Conservation (phyloP, 257 asterid genomes). For the Lycium ferocissimum region DNA sequence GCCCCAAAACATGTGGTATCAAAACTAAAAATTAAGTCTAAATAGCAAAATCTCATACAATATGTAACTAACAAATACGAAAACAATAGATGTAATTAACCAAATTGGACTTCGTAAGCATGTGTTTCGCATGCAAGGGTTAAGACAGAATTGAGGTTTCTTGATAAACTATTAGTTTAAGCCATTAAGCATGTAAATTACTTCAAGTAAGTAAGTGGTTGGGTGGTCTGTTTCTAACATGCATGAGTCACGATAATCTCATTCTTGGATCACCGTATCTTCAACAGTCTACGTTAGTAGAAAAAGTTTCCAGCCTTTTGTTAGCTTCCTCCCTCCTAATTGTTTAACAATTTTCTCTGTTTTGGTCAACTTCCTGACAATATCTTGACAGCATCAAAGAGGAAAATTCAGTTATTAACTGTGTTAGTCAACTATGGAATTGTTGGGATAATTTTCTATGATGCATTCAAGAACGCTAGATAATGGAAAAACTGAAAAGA, state of each 20-base stretch:
- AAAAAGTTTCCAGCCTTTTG: background rate
- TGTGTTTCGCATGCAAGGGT: background rate
- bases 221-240: background rate
- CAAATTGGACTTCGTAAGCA: background rate
- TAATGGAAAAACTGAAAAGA: background rate
- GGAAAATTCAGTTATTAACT: background rate
- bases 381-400: background rate
- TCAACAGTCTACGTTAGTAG: background rate
- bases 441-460: background rate
- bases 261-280: background rate
- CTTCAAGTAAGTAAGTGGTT: background rate
- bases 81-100: background rate
- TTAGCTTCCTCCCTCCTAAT: background rate
- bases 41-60: background rate
- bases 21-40: background rate
- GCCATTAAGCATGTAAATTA: background rate
- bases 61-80: background rate
- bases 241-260: background rate
- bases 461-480: background rate
- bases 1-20: background rate
- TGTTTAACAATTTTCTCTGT: slow-evolving; percentile 3
- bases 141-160: background rate
- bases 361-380: slow-evolving; percentile 5
- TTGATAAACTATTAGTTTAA: background rate
- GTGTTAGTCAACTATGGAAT: background rate